phyloP scores from a whole-genome alignment of 306 rosid species.

The peach (Prunus persica) region Prunus_persica_NCBIv2 NC_034009.1:29888501-29889000 shows the following conservation, averaged over 20 bases:
- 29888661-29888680: constrained; percentile 15
- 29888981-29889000: constrained; percentile 22
- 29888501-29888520: constrained; percentile 49
- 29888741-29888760: neutral
- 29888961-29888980: constrained; percentile 1
- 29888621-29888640: constrained; percentile 31
- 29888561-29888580: constrained; percentile 55
- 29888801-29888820: neutral
- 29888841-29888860: neutral
- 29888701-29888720: neutral
- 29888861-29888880: neutral
- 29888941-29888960: constrained; percentile 16
- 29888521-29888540: constrained; percentile 49
- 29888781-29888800: neutral
- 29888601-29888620: constrained; percentile 53
- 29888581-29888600: constrained; percentile 77
- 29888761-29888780: neutral
- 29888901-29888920: neutral
- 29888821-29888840: neutral
- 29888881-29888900: neutral
- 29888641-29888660: constrained; percentile 31
- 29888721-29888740: neutral
- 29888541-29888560: constrained; percentile 35
- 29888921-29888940: neutral
- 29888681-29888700: constrained; percentile 39